Conservation (phyloP, 192 early-diverging fungal species). For the Backusella australiensis region DNA sequence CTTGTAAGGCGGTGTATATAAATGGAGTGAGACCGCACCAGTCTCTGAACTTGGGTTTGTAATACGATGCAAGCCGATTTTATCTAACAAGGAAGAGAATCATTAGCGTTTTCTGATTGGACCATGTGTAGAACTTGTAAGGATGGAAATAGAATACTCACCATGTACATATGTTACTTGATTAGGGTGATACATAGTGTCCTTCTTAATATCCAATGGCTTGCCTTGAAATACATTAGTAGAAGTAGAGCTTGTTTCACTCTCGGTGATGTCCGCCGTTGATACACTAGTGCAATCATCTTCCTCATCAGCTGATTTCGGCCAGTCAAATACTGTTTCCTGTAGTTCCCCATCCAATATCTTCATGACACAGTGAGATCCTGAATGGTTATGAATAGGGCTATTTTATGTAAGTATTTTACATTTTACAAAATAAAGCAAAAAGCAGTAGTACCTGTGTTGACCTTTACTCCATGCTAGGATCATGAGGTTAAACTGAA, state of each 20-base stretch:
- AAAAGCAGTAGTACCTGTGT: conserved; percentile 39
- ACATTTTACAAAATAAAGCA: not conserved
- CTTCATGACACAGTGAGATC: conserved; percentile 92
- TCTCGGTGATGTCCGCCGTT: conserved; percentile 24
- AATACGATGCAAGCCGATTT: conserved; percentile 86
- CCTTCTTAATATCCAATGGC: conserved; percentile 40
- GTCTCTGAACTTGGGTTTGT: conserved; percentile 54
- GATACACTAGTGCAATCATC: conserved; percentile 30
- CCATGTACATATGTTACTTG: conserved; percentile 86
- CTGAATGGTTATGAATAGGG: conserved; percentile 89
- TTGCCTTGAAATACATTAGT: conserved; percentile 9
- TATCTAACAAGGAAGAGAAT: conserved; percentile 43
- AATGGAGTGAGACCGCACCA: conserved; percentile 81
- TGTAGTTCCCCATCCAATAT: conserved; percentile 76
- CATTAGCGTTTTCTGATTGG: not conserved
- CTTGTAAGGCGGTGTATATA: conserved; percentile 87
- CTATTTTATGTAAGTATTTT: conserved; percentile 37
- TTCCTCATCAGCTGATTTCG: conserved; percentile 21
- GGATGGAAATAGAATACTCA: conserved; percentile 13
- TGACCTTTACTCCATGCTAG: conserved; percentile 79
- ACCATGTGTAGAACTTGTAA: not conserved
- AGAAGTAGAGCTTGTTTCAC: conserved; percentile 24
- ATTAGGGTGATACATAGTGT: conserved; percentile 52
- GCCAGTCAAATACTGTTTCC: conserved; percentile 81
- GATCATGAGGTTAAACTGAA: conserved; percentile 85